Conservation (phyloP, 306 rosid species). For the Amphicarpaea edgeworthii region DNA sequence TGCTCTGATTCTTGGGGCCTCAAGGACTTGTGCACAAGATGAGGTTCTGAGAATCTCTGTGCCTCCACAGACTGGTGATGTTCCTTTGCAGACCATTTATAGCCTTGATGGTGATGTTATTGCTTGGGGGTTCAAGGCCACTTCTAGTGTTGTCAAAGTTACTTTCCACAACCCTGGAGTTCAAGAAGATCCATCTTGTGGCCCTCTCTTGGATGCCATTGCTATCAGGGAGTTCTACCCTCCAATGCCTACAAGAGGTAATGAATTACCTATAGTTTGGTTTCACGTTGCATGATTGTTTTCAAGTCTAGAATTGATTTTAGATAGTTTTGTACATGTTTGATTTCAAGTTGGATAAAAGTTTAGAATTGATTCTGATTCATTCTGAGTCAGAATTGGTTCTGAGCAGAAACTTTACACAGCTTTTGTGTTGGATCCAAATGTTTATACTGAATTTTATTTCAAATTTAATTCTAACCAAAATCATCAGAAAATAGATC, state of each 20-base stretch:
- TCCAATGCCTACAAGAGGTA: constrained; percentile 79
- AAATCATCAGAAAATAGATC: too few species aligned
- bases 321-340: too few species aligned
- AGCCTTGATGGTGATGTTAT: constrained; percentile 82
- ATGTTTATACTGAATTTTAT: too few species aligned
- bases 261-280: too few species aligned
- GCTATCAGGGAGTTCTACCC: constrained; percentile 86
- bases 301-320: too few species aligned
- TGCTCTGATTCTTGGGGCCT: constrained; percentile 88
- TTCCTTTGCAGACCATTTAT: constrained; percentile 89
- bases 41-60: constrained; percentile 84
- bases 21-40: constrained; percentile 97
- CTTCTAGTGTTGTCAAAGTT: constrained; percentile 55
- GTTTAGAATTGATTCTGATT: too few species aligned
- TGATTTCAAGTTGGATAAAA: too few species aligned
- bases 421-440: too few species aligned
- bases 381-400: too few species aligned
- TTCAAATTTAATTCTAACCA: too few species aligned
- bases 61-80: constrained; percentile 78
- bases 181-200: constrained; percentile 93
- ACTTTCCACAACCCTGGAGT: constrained; percentile 91
- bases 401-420: too few species aligned
- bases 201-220: constrained; percentile 93
- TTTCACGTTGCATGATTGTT: too few species aligned
- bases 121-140: constrained; percentile 81